phyloP scores from a whole-genome alignment of 768 basidiomycete genomes.

The Grammothele lineata region DNA sequence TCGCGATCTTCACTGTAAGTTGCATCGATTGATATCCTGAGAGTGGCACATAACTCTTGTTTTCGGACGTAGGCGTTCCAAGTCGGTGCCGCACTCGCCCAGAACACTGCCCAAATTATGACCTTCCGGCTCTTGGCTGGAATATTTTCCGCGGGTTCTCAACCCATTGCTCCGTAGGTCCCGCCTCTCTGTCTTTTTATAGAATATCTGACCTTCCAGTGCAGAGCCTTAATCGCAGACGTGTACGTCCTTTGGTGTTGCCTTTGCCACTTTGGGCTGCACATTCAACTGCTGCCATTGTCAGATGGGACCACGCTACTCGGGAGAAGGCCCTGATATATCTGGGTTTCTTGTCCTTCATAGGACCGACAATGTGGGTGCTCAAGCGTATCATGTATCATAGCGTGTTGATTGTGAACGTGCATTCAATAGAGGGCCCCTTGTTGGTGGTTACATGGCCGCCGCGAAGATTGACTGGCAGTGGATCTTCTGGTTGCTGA shows the following conservation, averaged over 20 bases:
- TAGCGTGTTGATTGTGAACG: too few species aligned
- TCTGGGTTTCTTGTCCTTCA: constrained; percentile 45
- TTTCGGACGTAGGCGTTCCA: neutral
- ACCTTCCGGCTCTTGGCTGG: neutral
- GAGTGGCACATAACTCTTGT: too few species aligned
- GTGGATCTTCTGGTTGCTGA: constrained; percentile 64
- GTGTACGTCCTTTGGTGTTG: too few species aligned
- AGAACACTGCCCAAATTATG: neutral
- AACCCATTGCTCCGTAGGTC: neutral
- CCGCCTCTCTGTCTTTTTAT: neutral
- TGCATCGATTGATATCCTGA: too few species aligned
- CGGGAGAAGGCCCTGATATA: constrained; percentile 63
- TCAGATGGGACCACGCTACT: constrained; percentile 52
- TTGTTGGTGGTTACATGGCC: constrained; percentile 31
- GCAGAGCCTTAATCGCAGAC: neutral
- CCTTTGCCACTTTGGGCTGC: too few species aligned
- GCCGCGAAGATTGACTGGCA: constrained; percentile 45
- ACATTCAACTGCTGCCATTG: neutral
- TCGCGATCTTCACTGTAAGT: constrained; percentile 44
- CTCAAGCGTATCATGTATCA: neutral
- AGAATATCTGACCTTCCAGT: too few species aligned
- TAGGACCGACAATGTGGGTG: constrained; percentile 46
- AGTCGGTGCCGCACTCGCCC: neutral
- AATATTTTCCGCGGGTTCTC: neutral
- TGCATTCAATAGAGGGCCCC: constrained; percentile 13